Evolutionary conservation across 2,329 filamentous ascomycete genomes (phyloP), one percentile per base, ranked within the genome.

Genomic region (Nigrograna mackinnonii): DNA sequence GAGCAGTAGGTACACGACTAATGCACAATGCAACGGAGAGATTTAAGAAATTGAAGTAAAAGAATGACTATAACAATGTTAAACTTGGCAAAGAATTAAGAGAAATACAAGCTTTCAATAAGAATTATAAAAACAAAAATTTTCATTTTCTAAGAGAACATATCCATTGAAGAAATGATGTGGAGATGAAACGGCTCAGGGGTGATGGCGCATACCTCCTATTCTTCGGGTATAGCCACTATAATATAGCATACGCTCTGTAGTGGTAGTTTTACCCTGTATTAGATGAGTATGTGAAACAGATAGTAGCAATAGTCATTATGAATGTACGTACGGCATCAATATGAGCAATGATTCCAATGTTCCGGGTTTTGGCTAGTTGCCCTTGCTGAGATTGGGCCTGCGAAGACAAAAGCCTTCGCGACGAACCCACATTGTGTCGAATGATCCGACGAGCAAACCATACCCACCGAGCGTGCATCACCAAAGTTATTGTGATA

Each of bases 181-280:
- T 28, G 24, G 24, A n/a, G 24, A 28, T 28, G 24, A 9, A 28
- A 28, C n/a, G 24, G 24, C 9, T 28, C n/a, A 28, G 20, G 24
- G 34, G 21, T 32, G 35, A 35, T 39, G 21, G 12, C 19, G 17
- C 9, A 13, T 74, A 81, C 79, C 78, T 73, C 94, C 94, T 61
- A 96, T 84, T 67, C 91, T 80, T 52, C 89, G 80, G 7, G 91
- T 95, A 49, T 91, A 85, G 36, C 94, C 92, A 66, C 90, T 95
- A 62, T 96, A 96, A 65, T 91, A 97, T 61, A 99, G 86, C 92
- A 97, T 97, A 44, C 94, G 91, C 82, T 99, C 94, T 3, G 94
- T 97, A 0, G 94, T 99, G 0, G 94, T 97, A 1, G 94, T 99
- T 77, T 99, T 99, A 6, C 94, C 94, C 79, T 82, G 30, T 17